These are phyloP conservation scores for Coemansia sp. DNA, from an alignment of 192 early-diverging fungal species.

Conservation along the genomic window DNA sequence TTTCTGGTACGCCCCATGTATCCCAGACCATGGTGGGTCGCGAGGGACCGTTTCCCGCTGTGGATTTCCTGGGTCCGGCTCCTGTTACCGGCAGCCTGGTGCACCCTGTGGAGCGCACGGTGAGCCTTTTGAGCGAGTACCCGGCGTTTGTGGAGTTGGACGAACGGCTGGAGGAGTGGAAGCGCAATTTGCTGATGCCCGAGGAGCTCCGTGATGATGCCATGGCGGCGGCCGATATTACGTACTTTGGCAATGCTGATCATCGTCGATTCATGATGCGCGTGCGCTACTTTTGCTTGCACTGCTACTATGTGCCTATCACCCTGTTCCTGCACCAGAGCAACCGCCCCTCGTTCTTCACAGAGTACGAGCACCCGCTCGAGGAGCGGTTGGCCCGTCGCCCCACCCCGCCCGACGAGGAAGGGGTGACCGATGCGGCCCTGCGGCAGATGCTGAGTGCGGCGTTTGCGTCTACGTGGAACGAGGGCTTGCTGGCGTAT, in stretches of 20 bases:
- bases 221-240: conserved; percentile 35
- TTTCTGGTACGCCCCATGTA: conserved; percentile 1
- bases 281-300: conserved; percentile 52
- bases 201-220: conserved; percentile 53
- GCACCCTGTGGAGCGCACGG: conserved; percentile 35
- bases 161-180: conserved; percentile 43
- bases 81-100: conserved; percentile 20
- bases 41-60: conserved; percentile 38
- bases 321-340: conserved; percentile 49
- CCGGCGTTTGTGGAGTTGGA: conserved; percentile 40
- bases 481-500: conserved; percentile 46
- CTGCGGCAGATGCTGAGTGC: conserved; percentile 45
- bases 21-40: background rate
- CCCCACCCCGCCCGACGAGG: background rate
- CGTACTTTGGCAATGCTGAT: conserved; percentile 50
- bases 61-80: conserved; percentile 32
- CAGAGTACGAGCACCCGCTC: conserved; percentile 52
- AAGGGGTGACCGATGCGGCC: conserved; percentile 14
- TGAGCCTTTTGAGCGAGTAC: conserved; percentile 36
- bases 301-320: conserved; percentile 54
- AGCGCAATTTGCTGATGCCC: conserved; percentile 36
- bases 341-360: conserved; percentile 52
- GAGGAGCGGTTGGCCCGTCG: conserved; percentile 16
- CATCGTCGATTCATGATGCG: conserved; percentile 57
- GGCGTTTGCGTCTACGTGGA: conserved; percentile 50